Evolutionary conservation across 2,329 filamentous ascomycete genomes (phyloP).

Genomic region (Ophiocordyceps camponoti-leonardi): DNA sequence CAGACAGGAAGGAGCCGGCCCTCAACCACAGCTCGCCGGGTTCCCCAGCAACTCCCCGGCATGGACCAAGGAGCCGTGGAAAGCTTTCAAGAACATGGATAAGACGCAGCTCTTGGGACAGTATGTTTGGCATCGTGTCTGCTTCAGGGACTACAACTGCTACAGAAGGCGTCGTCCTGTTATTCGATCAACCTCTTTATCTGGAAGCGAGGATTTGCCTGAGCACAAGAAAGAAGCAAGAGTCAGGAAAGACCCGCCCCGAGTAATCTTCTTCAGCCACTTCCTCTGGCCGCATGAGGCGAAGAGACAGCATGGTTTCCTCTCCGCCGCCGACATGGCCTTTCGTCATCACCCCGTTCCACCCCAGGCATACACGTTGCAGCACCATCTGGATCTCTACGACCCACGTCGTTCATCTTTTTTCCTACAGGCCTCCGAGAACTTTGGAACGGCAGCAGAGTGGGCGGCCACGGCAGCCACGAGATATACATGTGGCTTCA

Average conservation of each 20-base stretch:
- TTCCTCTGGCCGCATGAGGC: slow-evolving; percentile 2
- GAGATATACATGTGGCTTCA: background rate
- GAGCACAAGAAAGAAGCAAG: background rate
- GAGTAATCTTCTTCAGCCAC: slow-evolving; percentile 1
- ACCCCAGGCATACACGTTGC: background rate
- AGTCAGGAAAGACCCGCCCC: background rate
- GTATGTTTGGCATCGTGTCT: background rate
- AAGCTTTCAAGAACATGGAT: background rate
- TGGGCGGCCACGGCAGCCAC: background rate
- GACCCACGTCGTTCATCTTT: background rate
- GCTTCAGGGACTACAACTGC: background rate
- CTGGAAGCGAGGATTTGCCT: background rate
- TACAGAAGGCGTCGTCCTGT: background rate
- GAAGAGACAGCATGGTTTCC: background rate
- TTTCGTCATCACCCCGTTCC: background rate
- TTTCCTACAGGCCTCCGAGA: background rate
- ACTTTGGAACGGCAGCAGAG: background rate
- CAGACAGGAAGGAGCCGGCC: background rate
- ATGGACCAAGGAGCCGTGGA: background rate
- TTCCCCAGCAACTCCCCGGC: background rate
- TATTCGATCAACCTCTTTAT: background rate
- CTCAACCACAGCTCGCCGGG: background rate
- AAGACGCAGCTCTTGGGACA: background rate
- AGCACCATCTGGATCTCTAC: background rate
- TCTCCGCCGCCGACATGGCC: background rate